Conservation (phyloP, 2,329 filamentous ascomycete genomes). For the Ascochyta fabae region DNA sequence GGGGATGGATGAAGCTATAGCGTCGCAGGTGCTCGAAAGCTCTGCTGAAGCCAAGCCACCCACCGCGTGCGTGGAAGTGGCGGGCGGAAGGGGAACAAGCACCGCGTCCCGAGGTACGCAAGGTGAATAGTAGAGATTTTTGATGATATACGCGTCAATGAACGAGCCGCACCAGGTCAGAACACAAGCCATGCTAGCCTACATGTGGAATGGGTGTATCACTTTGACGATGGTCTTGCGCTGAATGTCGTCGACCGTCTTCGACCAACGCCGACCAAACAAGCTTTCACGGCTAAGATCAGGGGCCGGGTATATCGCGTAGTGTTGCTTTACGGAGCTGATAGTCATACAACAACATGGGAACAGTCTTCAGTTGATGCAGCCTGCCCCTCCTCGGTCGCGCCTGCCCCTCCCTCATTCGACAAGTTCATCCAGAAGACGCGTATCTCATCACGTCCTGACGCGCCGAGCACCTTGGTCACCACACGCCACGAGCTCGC, state of each 20-base stretch:
- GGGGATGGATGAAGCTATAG: conserved; percentile 21
- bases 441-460: conserved; percentile 12
- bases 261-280: conserved; percentile 25
- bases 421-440: conserved; percentile 8
- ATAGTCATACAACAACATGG: conserved; percentile 14
- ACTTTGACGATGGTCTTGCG: conserved; percentile 23
- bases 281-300: conserved; percentile 5
- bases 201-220: conserved; percentile 28
- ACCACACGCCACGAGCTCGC: conserved; percentile 4
- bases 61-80: conserved; percentile 19
- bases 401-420: conserved; percentile 16
- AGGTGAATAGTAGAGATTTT: conserved; percentile 22
- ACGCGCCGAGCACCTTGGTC: conserved; percentile 5
- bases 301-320: conserved; percentile 4
- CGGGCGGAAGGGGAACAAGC: conserved; percentile 22
- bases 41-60: conserved; percentile 18
- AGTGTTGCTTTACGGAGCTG: not conserved
- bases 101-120: conserved; percentile 13
- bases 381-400: conserved; percentile 30
- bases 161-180: conserved; percentile 10
- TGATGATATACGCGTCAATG: conserved; percentile 20
- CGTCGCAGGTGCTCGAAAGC: conserved; percentile 15
- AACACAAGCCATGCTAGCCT: conserved; percentile 7
- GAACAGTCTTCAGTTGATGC: conserved; percentile 18
- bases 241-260: not conserved